Evolutionary conservation across 495 filamentous ascomycete species (phyloP), one percentile per base, ranked within the genome.

Genomic region (Neurospora sublineolata): DNA sequence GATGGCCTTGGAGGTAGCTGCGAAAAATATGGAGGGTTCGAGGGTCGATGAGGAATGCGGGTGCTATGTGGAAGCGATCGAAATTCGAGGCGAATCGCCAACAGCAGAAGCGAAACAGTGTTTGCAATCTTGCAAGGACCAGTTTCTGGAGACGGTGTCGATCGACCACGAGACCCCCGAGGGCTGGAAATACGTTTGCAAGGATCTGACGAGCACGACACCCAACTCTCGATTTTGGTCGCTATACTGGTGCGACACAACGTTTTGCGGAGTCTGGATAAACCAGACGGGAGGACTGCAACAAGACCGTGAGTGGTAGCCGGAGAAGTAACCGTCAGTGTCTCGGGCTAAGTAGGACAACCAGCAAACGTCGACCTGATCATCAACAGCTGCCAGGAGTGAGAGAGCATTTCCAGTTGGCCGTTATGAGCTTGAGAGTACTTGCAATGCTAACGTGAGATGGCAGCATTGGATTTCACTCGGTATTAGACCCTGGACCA

Each of bases 321-420:
- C 18, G 37, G n/a, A 40, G 18, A 30, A 23, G n/a, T 41, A 37
- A 42, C 38, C 39, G 52, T 68, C 42, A 72, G 37, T 39, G 69
- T 67, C 72, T 74, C 72, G 68, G 68, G 77, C 79, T 76, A 81
- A 75, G 71, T 68, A 60, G 69, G 37, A 69, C 71, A 68, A 64
- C 41, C 40, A 85, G 83, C 82, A 20, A 83, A 77, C 71, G 80
- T 84, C 69, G 80, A 81, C 70, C 73, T 77, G 69, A 82, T 85
- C 69, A 84, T 85, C 80, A 85, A 83, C 75, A 79, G 76, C 68
- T 85, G 83, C 67, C 79, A 84, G 67, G 81, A 82, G 84, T 85
- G 73, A 78, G 83, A 71, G 23, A n/a, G 38, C 44, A 20, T 58
- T 68, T 40, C 36, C 3, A 37, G 12, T 36, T n/a, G 41, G 18